Percentiles rank a stretch among this genome's conserved stretches.
phyloP scores from a whole-genome alignment of 257 asterid species.

The Solanum ossicruentum region DNA sequence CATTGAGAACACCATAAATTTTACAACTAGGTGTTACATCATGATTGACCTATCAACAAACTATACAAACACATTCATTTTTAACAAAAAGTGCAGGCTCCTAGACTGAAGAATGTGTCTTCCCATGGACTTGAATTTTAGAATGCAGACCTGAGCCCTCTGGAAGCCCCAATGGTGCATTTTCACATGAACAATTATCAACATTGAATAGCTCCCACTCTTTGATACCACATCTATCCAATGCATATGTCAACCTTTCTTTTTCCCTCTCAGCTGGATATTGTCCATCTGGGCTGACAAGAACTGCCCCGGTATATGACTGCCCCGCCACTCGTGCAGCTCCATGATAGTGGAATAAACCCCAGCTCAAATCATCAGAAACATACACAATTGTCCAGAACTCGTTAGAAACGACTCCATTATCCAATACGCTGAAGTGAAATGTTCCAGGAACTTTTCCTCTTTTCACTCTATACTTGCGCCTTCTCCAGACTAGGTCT shows the following conservation, averaged over 20 bases:
- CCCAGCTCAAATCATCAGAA: constrained; percentile 75
- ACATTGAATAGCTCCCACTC: constrained; percentile 82
- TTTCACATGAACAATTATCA: constrained; percentile 58
- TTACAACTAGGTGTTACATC: neutral
- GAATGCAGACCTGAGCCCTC: constrained; percentile 57
- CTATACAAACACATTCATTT: neutral
- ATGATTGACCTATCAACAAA: neutral
- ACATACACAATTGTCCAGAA: constrained; percentile 85
- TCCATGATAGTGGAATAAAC: constrained; percentile 83
- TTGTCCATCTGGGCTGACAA: constrained; percentile 59
- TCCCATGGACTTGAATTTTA: constrained; percentile 23
- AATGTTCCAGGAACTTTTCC: constrained; percentile 64
- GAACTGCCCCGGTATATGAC: constrained; percentile 82
- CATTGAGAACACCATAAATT: neutral
- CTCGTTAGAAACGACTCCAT: constrained; percentile 88
- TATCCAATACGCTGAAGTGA: constrained; percentile 71
- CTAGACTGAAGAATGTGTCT: constrained; percentile 6
- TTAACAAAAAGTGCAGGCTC: neutral
- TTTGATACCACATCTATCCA: constrained; percentile 59
- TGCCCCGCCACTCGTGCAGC: constrained; percentile 92
- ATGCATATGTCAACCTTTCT: constrained; percentile 33
- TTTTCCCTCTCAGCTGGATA: constrained; percentile 38
- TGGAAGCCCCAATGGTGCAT: constrained; percentile 69
- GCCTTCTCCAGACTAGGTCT: constrained; percentile 69
- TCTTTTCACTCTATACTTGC: constrained; percentile 69